phyloP scores from a whole-genome alignment of 2,329 filamentous ascomycete genomes.

The Alternaria arborescens region DNA sequence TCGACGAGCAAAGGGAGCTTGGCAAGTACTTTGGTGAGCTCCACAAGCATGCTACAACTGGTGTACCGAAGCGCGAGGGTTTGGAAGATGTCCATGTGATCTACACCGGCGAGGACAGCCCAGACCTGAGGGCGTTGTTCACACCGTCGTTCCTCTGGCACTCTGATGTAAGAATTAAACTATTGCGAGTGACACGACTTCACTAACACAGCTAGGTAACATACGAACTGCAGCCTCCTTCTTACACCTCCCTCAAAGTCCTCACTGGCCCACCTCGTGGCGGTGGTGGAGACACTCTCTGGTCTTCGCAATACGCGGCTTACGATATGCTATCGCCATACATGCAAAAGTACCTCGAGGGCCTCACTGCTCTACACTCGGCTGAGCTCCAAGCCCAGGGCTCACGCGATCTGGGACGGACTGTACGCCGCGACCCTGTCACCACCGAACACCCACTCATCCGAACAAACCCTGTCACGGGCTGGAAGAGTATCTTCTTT shows the following conservation, averaged over 20 bases:
- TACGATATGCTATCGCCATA: conserved; percentile 64
- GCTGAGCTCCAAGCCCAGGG: conserved; percentile 64
- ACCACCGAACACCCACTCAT: conserved; percentile 66
- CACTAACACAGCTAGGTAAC: conserved; percentile 54
- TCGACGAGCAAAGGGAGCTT: conserved; percentile 62
- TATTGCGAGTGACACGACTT: background rate
- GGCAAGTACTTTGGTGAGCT: conserved; percentile 63
- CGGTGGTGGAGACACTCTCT: conserved; percentile 66
- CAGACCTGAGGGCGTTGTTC: conserved; percentile 64
- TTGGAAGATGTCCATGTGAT: conserved; percentile 67
- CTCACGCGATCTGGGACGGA: conserved; percentile 59
- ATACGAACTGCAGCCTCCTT: conserved; percentile 66
- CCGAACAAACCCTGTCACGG: conserved; percentile 68
- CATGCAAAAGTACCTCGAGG: conserved; percentile 67
- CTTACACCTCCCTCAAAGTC: conserved; percentile 65
- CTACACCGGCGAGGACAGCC: conserved; percentile 61
- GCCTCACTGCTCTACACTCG: conserved; percentile 65
- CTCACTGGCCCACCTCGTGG: conserved; percentile 63
- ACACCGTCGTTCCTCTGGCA: conserved; percentile 65
- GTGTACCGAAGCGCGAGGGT: conserved; percentile 58
- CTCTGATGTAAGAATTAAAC: conserved; percentile 56
- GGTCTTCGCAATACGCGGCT: conserved; percentile 66
- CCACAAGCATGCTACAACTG: conserved; percentile 65
- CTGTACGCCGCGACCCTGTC: conserved; percentile 62
- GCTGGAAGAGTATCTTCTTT: conserved; percentile 69